These are phyloP conservation scores for Candida koratica DNA, from an alignment of 805 yeast species.

Conservation along the genomic window DNA sequence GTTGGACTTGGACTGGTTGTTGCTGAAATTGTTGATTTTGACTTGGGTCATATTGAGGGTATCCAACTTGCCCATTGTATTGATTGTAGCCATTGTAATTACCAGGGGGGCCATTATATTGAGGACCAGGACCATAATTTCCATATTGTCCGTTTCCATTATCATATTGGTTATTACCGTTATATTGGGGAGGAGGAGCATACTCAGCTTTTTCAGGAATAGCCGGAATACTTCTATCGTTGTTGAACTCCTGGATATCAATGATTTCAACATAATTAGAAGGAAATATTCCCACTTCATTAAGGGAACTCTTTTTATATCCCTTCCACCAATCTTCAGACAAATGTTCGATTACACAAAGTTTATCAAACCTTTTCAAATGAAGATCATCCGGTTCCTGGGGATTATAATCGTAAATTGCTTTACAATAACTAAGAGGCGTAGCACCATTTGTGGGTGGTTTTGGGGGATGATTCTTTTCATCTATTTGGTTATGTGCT, in stretches of 20 bases:
- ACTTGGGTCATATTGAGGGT: slow-evolving; percentile 15
- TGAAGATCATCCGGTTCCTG: slow-evolving; percentile 73
- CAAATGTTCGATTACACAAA: slow-evolving; percentile 66
- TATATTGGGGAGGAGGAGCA: slow-evolving; percentile 14
- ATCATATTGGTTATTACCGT: slow-evolving; percentile 1
- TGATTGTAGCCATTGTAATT: neutral
- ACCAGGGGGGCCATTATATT: slow-evolving; percentile 1
- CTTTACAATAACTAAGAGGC: slow-evolving; percentile 47
- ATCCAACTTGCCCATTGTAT: slow-evolving; percentile 11
- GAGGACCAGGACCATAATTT: slow-evolving; percentile 5
- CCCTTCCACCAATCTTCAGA: slow-evolving; percentile 95
- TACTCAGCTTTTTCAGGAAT: slow-evolving; percentile 19
- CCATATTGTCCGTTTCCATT: neutral
- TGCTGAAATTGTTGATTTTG: slow-evolving; percentile 7
- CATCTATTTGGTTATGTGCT: slow-evolving; percentile 1
- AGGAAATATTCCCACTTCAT: slow-evolving; percentile 78
- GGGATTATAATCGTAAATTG: slow-evolving; percentile 68
- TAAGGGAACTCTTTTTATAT: slow-evolving; percentile 33
- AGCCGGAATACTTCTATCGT: slow-evolving; percentile 9
- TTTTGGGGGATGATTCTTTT: slow-evolving; percentile 6
- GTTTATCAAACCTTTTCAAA: slow-evolving; percentile 61
- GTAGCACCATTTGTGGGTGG: slow-evolving; percentile 12
- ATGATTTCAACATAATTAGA: slow-evolving; percentile 67
- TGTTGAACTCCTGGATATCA: slow-evolving; percentile 28
- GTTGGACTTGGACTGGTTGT: slow-evolving; percentile 16